Evolutionary conservation across 306 rosid species (phyloP).

Genomic region (Cercis canadensis): DNA sequence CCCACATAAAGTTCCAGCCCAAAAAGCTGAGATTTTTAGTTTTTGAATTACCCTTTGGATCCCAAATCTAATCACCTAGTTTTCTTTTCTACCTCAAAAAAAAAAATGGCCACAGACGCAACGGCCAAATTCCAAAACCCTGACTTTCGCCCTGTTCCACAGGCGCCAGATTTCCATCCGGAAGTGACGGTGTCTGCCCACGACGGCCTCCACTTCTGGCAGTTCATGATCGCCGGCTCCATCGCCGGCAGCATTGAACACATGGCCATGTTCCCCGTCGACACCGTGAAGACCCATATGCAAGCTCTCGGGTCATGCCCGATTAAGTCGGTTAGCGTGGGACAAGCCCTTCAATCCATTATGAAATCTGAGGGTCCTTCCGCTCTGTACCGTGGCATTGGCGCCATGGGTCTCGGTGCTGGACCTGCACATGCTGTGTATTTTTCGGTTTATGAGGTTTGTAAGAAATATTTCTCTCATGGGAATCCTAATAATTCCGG

Average conservation of each 20-base stretch:
- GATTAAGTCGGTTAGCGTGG: constrained; percentile 65
- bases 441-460: constrained; percentile 69
- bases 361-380: constrained; percentile 67
- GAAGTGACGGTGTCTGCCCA: constrained; percentile 53
- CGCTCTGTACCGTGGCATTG: constrained; percentile 84
- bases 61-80: not conserved
- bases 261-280: constrained; percentile 93
- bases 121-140: constrained; percentile 71
- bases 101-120: constrained; percentile 74
- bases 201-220: constrained; percentile 91
- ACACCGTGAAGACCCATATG: constrained; percentile 91
- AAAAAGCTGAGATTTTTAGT: not conserved
- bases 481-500: constrained; percentile 56
- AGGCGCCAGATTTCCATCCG: constrained; percentile 59
- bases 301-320: constrained; percentile 91
- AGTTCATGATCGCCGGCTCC: constrained; percentile 88
- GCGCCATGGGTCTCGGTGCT: constrained; percentile 91
- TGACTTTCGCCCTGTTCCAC: constrained; percentile 58
- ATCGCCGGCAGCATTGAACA: constrained; percentile 80
- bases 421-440: constrained; percentile 95
- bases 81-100: not conserved
- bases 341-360: constrained; percentile 70
- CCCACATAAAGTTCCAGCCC: not conserved
- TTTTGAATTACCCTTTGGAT: not conserved
- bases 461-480: constrained; percentile 62